These are phyloP conservation scores for Noccaea bulbosa DNA, from an alignment of 345 rosid genomes.

Conservation along the genomic window DNA sequence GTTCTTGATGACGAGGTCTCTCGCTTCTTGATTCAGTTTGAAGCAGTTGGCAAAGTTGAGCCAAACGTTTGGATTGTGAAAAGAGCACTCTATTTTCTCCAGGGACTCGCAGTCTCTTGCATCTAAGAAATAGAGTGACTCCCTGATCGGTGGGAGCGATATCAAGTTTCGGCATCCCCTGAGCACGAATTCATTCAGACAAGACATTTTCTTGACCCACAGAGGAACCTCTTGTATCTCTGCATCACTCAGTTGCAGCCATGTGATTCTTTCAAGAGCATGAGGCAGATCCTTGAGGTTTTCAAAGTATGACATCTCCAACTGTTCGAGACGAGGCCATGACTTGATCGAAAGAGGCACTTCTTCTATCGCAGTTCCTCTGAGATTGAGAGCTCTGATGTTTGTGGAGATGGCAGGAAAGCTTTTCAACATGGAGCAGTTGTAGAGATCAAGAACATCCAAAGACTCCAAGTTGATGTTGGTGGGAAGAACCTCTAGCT, in stretches of 20 bases:
- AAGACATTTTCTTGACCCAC: background rate
- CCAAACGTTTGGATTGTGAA: too few species aligned
- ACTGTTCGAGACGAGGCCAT: background rate
- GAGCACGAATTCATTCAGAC: background rate
- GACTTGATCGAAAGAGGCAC: background rate
- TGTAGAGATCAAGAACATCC: accelerated
- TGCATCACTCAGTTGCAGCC: background rate
- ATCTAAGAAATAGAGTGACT: background rate
- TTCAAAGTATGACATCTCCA: background rate
- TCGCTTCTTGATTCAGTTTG: conserved; percentile 17
- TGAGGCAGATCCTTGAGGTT: background rate
- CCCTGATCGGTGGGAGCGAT: conserved; percentile 8
- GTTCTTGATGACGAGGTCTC: background rate
- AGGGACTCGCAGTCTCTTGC: background rate
- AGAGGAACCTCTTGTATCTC: background rate
- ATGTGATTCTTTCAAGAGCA: conserved; percentile 13
- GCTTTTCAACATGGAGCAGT: background rate
- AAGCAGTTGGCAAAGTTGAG: background rate
- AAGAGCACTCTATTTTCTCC: background rate
- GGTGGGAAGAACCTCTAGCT: conserved; percentile 3
- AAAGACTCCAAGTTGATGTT: conserved; percentile 27
- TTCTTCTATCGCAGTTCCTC: background rate
- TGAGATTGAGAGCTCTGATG: background rate
- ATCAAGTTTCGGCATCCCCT: conserved; percentile 1
- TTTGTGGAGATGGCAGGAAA: conserved; percentile 24